These are phyloP conservation scores for Scedosporium dehoogii DNA, from an alignment of 2,329 filamentous ascomycete genomes.

Conservation along the genomic window DNA sequence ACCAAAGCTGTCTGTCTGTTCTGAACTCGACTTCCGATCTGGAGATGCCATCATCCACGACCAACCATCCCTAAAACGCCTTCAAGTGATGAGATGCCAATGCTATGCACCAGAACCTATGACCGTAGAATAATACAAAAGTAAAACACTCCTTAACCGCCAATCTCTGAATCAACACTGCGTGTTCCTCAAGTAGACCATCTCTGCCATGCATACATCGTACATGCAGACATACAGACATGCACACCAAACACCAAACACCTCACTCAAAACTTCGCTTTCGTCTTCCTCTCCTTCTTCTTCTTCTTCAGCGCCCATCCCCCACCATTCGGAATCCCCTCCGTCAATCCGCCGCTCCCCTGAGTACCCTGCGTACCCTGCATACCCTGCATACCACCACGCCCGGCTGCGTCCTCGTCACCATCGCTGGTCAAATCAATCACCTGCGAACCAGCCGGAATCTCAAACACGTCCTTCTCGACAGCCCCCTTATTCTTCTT, in stretches of 20 bases:
- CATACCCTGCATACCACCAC: neutral
- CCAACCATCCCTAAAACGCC: no score
- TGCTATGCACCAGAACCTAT: no score
- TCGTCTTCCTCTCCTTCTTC: neutral
- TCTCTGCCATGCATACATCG: neutral
- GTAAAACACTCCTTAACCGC: no score
- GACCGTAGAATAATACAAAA: no score
- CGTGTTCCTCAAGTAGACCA: neutral
- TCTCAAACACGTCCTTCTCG: neutral
- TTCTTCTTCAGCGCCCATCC: neutral
- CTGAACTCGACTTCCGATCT: no score
- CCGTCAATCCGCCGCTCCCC: neutral
- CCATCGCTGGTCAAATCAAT: conserved; percentile 3
- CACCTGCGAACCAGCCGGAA: conserved; percentile 3
- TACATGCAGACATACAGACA: neutral
- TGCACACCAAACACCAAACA: neutral
- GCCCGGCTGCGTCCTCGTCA: neutral
- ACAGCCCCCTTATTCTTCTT: neutral
- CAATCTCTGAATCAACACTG: no score
- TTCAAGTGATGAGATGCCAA: no score
- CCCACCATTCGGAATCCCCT: neutral
- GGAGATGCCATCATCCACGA: no score
- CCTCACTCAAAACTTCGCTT: neutral
- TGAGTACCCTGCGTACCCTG: neutral
- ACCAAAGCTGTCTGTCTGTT: no score